Percentiles rank a stretch among this genome's conserved stretches.
phyloP scores from a whole-genome alignment of 2,329 filamentous ascomycete species.

The Ophiostoma piceae region DNA sequence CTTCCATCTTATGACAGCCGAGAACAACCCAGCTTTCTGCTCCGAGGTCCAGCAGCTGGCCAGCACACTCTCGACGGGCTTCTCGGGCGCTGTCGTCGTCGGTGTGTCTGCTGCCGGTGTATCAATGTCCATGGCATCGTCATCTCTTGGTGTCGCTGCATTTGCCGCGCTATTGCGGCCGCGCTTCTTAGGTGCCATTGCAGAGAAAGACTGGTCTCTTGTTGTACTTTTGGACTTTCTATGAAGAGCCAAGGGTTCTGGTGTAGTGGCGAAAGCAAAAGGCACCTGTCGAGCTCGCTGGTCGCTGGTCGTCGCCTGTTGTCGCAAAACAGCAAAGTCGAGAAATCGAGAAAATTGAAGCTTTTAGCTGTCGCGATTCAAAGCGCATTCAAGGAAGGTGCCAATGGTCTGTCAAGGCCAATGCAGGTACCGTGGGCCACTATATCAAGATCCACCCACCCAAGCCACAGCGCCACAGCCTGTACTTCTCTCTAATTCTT shows the following conservation, averaged over 20 bases:
- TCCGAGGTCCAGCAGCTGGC: constrained; percentile 90
- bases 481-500: background rate
- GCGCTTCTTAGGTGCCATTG: constrained; percentile 60
- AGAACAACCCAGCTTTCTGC: constrained; percentile 87
- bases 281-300: background rate
- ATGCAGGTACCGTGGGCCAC: background rate
- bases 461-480: constrained; percentile 9
- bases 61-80: constrained; percentile 31
- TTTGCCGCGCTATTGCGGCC: constrained; percentile 50
- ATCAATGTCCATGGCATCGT: constrained; percentile 58
- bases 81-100: constrained; percentile 31
- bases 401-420: background rate
- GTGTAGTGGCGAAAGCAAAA: background rate
- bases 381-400: background rate
- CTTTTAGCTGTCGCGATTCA: constrained; percentile 7
- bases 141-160: constrained; percentile 45
- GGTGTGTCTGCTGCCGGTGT: constrained; percentile 51
- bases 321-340: background rate
- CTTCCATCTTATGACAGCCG: constrained; percentile 90
- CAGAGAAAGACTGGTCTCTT: background rate
- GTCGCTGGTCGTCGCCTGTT: background rate
- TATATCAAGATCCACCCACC: background rate
- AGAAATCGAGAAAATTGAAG: background rate
- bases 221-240: background rate
- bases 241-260: background rate